These are phyloP conservation scores for Wickerhamiella musiphila DNA, from an alignment of 805 yeast species.

Conservation along the genomic window DNA sequence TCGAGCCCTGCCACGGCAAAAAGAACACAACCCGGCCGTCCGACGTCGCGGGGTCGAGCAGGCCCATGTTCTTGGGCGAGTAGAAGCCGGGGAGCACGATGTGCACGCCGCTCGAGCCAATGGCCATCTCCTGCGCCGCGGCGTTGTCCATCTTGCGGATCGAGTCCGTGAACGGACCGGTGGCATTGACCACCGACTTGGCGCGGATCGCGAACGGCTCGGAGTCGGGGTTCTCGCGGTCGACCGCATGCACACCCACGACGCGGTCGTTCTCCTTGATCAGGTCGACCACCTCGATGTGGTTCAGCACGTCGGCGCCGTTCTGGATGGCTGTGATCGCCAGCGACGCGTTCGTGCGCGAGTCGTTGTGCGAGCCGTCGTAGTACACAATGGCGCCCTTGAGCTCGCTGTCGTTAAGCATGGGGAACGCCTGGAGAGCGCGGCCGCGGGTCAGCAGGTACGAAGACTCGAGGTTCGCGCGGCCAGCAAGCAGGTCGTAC, in stretches of 20 bases:
- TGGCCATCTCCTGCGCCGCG: slow-evolving; percentile 53
- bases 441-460: slow-evolving; percentile 50
- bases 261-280: slow-evolving; percentile 45
- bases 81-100: slow-evolving; percentile 81
- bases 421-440: slow-evolving; percentile 65
- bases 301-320: slow-evolving; percentile 83
- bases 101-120: slow-evolving; percentile 90
- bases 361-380: slow-evolving; percentile 87
- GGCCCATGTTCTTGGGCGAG: slow-evolving; percentile 74
- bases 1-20: slow-evolving; percentile 96
- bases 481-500: slow-evolving; percentile 87
- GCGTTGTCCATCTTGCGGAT: slow-evolving; percentile 70
- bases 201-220: slow-evolving; percentile 44
- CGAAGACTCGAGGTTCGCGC: slow-evolving; percentile 63
- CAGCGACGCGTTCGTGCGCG: slow-evolving; percentile 74
- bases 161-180: slow-evolving; percentile 83
- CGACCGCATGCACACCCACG: slow-evolving; percentile 60
- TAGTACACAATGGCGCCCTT: slow-evolving; percentile 88
- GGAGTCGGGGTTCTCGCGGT: slow-evolving; percentile 28
- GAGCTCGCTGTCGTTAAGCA: slow-evolving; percentile 59
- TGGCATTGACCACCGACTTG: slow-evolving; percentile 71
- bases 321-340: slow-evolving; percentile 72
- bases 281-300: slow-evolving; percentile 63
- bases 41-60: slow-evolving; percentile 77
- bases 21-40: slow-evolving; percentile 96